phyloP scores from a whole-genome alignment of 345 rosid species.

The Geranium rotundifolium region DNA sequence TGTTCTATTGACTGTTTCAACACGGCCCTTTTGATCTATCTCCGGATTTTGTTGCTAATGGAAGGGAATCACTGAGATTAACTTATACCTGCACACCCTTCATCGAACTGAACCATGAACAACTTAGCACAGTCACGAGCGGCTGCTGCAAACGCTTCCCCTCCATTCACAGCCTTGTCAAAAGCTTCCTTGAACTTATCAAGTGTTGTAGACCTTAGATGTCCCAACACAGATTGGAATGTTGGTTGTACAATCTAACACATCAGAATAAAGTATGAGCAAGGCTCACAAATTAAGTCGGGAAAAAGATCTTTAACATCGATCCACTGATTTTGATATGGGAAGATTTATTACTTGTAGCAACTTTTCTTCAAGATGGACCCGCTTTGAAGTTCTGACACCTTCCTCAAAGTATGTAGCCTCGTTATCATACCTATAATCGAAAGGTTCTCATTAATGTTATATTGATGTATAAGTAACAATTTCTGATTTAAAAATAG shows the following conservation, averaged over 20 bases:
- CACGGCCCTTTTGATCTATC: neutral
- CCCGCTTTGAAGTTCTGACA: conserved; percentile 73
- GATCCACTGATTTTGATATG: no score
- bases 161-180: conserved; percentile 68
- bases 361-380: conserved; percentile 83
- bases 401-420: conserved; percentile 85
- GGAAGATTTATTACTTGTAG: conserved; percentile 52
- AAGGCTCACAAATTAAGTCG: neutral
- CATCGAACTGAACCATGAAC: conserved; percentile 50
- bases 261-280: conserved; percentile 10
- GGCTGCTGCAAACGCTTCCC: conserved; percentile 69
- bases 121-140: conserved; percentile 36
- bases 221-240: conserved; percentile 69
- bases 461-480: neutral
- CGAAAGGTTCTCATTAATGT: neutral
- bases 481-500: no score
- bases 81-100: conserved; percentile 59
- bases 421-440: conserved; percentile 64
- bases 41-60: neutral
- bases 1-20: no score
- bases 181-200: conserved; percentile 65
- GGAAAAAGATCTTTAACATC: neutral
- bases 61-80: neutral
- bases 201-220: conserved; percentile 56
- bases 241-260: conserved; percentile 82